phyloP scores from a whole-genome alignment of 441 rosid genomes.

The Manihot esculenta region DNA sequence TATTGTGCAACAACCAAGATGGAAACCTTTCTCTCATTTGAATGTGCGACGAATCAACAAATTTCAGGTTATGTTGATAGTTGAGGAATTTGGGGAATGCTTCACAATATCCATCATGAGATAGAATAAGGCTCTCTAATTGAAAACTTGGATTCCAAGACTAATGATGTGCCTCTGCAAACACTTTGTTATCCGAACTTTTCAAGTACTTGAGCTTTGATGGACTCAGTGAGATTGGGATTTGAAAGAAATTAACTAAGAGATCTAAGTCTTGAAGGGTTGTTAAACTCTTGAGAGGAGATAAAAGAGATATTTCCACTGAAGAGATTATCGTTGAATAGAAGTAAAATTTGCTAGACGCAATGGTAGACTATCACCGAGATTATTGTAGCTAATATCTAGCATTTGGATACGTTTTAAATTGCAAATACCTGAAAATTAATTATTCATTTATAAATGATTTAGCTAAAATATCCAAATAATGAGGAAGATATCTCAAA shows the following conservation, averaged over 20 bases:
- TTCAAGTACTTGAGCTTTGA: too few relatives aligned
- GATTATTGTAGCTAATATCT: background rate
- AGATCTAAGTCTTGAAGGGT: background rate
- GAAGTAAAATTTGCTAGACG: constrained; percentile 24
- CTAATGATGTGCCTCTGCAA: background rate
- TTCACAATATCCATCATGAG: background rate
- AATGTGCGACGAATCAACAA: constrained; percentile 6
- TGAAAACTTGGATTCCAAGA: constrained; percentile 20
- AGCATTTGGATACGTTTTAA: constrained; percentile 10
- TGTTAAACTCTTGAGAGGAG: background rate
- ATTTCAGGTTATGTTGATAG: constrained; percentile 17
- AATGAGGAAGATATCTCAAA: background rate
- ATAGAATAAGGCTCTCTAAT: background rate
- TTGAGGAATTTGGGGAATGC: constrained; percentile 28
- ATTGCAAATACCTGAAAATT: constrained; percentile 20
- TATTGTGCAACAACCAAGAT: too few relatives aligned
- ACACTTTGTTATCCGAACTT: constrained; percentile 6
- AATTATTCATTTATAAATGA: background rate
- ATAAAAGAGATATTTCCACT: constrained; percentile 1
- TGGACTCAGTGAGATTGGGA: constrained; percentile 21
- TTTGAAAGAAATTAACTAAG: constrained; percentile 18
- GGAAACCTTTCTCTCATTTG: constrained; percentile 25
- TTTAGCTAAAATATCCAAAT: constrained; percentile 14
- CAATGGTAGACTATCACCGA: background rate
- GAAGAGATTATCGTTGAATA: constrained; percentile 1